These are phyloP conservation scores for Botrytis medusae DNA, from an alignment of 2,329 filamentous ascomycete genomes.

Conservation along the genomic window DNA sequence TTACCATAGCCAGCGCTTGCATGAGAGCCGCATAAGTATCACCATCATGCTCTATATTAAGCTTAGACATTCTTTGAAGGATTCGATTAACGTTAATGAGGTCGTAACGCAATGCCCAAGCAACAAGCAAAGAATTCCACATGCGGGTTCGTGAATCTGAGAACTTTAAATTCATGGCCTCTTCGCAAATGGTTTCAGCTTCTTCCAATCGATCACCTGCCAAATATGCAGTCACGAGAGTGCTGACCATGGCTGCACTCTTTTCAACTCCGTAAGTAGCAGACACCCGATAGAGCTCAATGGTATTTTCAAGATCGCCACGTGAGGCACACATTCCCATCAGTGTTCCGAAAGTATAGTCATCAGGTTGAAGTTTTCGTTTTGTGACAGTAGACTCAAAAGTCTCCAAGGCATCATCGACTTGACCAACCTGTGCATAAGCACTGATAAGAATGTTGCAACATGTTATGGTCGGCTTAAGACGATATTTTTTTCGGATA, in stretches of 20 bases:
- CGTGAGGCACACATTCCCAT: constrained; percentile 69
- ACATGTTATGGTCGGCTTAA: constrained; percentile 57
- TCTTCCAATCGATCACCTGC: constrained; percentile 53
- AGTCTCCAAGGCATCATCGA: constrained; percentile 61
- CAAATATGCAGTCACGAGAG: constrained; percentile 68
- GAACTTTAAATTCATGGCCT: constrained; percentile 52
- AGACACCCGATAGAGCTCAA: constrained; percentile 64
- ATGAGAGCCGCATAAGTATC: constrained; percentile 63
- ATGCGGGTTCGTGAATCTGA: constrained; percentile 58
- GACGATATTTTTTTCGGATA: constrained; percentile 55
- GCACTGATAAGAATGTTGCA: constrained; percentile 81
- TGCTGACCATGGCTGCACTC: constrained; percentile 58
- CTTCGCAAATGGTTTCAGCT: constrained; percentile 59
- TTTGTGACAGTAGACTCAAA: constrained; percentile 60
- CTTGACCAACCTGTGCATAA: constrained; percentile 64
- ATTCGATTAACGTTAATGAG: constrained; percentile 52
- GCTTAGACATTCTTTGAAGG: constrained; percentile 54
- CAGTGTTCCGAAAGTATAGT: constrained; percentile 67
- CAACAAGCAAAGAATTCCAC: constrained; percentile 76
- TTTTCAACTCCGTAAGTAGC: constrained; percentile 52
- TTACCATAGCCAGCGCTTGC: constrained; percentile 52
- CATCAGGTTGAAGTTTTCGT: constrained; percentile 53
- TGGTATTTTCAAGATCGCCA: constrained; percentile 71
- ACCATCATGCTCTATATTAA: constrained; percentile 51
- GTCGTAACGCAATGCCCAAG: constrained; percentile 65